These are phyloP conservation scores for Pseudocercospora macadamiae DNA, from an alignment of 2,329 filamentous ascomycete genomes.

Conservation along the genomic window DNA sequence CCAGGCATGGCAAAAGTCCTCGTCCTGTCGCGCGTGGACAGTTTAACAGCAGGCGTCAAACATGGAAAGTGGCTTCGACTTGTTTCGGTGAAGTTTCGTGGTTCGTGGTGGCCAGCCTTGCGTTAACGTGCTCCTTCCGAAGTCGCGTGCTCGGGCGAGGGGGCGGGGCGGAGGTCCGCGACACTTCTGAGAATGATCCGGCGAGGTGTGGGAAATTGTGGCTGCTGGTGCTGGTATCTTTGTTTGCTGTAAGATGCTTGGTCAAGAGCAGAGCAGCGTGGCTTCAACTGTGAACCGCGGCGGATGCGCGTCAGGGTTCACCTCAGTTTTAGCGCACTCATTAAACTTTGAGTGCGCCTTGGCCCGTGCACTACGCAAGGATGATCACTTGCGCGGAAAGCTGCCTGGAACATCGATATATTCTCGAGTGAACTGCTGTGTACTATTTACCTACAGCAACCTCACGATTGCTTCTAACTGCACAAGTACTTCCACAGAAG, in stretches of 20 bases:
- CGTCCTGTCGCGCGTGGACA: not conserved
- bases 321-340: no score
- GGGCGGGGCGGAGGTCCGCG: not conserved
- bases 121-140: not conserved
- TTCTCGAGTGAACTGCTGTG: no score
- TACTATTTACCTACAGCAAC: no score
- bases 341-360: not conserved
- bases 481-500: not conserved
- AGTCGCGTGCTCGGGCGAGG: not conserved
- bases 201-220: no score
- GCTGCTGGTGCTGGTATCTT: not conserved
- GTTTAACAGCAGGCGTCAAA: not conserved
- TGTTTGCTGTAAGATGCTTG: constrained; percentile 1
- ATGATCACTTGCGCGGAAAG: no score
- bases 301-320: not conserved
- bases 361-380: not conserved
- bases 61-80: not conserved
- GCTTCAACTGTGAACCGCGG: not conserved
- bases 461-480: no score
- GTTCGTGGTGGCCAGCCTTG: not conserved
- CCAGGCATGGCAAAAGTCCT: constrained; percentile 13
- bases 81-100: not conserved
- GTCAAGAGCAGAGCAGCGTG: not conserved
- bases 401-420: no score
- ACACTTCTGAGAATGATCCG: no score